These are phyloP conservation scores for Rhypophila decipiens DNA, from an alignment of 495 filamentous ascomycete species.

Conservation along the genomic window DNA sequence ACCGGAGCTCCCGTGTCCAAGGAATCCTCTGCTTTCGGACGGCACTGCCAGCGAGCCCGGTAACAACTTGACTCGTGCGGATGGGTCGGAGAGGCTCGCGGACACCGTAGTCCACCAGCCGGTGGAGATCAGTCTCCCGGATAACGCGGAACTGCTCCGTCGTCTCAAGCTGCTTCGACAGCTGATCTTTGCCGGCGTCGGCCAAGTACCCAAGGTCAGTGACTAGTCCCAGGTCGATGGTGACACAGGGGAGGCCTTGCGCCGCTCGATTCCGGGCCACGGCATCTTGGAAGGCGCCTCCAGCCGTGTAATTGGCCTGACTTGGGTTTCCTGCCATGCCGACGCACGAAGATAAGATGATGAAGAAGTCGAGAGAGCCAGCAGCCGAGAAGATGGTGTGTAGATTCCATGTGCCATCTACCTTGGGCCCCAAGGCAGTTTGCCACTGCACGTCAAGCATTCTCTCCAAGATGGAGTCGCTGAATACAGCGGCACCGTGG, in stretches of 20 bases:
- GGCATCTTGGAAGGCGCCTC: conserved; percentile 37
- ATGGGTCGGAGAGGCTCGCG: background rate
- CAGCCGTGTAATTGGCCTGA: conserved; percentile 53
- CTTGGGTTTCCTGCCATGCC: conserved; percentile 43
- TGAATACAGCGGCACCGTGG: too few species aligned
- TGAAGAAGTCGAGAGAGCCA: conserved; percentile 59
- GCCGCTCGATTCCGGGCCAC: conserved; percentile 29
- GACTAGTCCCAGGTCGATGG: conserved; percentile 19
- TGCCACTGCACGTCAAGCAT: too few species aligned
- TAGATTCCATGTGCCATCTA: conserved; percentile 27
- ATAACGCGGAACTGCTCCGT: background rate
- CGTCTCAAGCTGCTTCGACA: background rate
- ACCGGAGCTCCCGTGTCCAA: too few species aligned
- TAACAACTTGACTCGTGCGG: background rate
- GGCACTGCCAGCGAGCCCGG: too few species aligned
- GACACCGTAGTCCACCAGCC: conserved; percentile 3
- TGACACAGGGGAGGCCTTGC: conserved; percentile 7
- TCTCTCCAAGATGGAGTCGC: too few species aligned
- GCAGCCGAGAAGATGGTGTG: conserved; percentile 20
- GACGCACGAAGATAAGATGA: conserved; percentile 37
- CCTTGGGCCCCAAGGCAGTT: too few species aligned
- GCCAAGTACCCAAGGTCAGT: conserved; percentile 15
- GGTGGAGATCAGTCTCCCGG: too few species aligned
- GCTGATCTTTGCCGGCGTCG: conserved; percentile 8
- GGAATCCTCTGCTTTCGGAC: too few species aligned